Percentiles rank a stretch among this genome's conserved stretches.
Evolutionary conservation across 768 basidiomycete genomes (phyloP).

Genomic region (Leccinum ochraceum): DNA sequence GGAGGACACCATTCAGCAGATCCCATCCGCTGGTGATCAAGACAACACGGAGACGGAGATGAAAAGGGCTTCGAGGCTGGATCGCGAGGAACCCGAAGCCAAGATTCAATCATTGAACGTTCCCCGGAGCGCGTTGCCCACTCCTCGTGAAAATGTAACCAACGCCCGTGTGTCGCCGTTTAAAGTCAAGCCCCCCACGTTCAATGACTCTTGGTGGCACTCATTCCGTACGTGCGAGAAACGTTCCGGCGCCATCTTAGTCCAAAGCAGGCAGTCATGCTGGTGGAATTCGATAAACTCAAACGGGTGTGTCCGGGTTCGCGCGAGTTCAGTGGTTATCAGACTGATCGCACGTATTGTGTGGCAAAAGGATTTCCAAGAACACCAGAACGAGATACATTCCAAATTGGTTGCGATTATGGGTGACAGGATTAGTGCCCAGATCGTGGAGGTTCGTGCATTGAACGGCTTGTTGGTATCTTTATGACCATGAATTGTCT

Average conservation of each 20-base stretch:
- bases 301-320: conserved; percentile 70
- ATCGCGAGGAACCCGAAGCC: conserved; percentile 52
- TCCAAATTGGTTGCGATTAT: conserved; percentile 97
- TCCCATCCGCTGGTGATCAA: conserved; percentile 32
- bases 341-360: conserved; percentile 7
- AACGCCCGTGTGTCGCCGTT: conserved; percentile 47
- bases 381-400: conserved; percentile 99
- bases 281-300: conserved; percentile 97
- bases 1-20: conserved; percentile 27
- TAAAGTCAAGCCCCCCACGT: conserved; percentile 44
- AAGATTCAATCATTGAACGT: conserved; percentile 45
- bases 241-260: conserved; percentile 91
- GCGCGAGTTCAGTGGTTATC: conserved; percentile 1
- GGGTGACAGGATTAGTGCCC: conserved; percentile 88
- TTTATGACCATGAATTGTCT: conserved; percentile 19
- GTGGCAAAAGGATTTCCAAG: conserved; percentile 82
- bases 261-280: conserved; percentile 93
- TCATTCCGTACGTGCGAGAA: conserved; percentile 96
- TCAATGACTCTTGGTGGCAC: conserved; percentile 56
- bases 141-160: conserved; percentile 37
- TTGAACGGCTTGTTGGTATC: conserved; percentile 8
- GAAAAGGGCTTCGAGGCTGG: conserved; percentile 42
- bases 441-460: conserved; percentile 77
- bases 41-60: conserved; percentile 43
- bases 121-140: conserved; percentile 30